Base-by-base conservation (phyloP, 257 asterid species). In the Solanum boliviense region DNA sequence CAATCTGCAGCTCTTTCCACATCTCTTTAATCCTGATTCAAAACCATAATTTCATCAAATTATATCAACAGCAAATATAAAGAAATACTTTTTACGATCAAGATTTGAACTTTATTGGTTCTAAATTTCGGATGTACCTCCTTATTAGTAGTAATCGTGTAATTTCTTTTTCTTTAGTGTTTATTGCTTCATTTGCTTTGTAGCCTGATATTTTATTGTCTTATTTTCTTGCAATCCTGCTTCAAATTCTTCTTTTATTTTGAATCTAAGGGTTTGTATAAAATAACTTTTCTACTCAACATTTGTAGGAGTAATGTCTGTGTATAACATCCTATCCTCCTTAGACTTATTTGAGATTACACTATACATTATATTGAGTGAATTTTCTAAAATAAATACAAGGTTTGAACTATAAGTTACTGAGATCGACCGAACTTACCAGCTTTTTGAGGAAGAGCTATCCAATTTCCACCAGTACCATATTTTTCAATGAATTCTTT, bases 1-100 rank as follows among this genome's bases (percentile, higher is more conserved):
- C 58, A 89, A 56, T 86, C 90, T 86, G 38, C 90, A 89, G 78
- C 90, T 89, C 78, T 89, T 89, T 38, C 90, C 90, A 81, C 90
- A 89, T 86, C 90, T 79, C 56, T 34, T 89, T 52, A 89, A 88
- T 39, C 90, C 90, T 89, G 83, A 20, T 72, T 34, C 21, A 48
- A 65, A 82, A 52, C 3, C 83, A 38, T 36, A 18, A 73, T 86
- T 18, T 70, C 48, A 72, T 86, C 71, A 44, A 70, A 85, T 68
- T 16, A 68, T 18, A 18, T 39, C 21, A 72, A 48, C 5, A 10
- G 1, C 2, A 81, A 81, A 16, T 8, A 44, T 25, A 44, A 79
- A 74, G 34, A 36, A 23, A 12, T 74, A 20, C 52, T 36, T 36
- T 21, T 70, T 18, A 18, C 5, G 5, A 1, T 18, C 78, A 32